Base-by-base conservation (phyloP, 108 stramenopile species). In the Cylindrotheca closterium region DNA sequence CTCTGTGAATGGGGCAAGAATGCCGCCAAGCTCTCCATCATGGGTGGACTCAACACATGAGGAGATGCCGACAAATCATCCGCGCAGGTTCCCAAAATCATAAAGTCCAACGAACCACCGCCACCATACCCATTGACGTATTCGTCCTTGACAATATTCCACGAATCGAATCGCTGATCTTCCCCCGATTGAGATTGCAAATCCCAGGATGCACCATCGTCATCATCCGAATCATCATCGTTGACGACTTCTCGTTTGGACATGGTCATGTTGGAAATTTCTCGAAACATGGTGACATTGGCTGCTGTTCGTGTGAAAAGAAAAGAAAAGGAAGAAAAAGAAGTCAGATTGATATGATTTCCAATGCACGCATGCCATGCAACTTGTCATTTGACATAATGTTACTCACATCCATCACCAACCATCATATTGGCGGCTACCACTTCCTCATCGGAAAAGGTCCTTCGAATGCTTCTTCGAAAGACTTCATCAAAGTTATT, bases 21-120 rank as follows among this genome's bases (percentile, higher is more conserved):
- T 22, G 72, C 70, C 23, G 83, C 73, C 1, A 92, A 60, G 58
- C 84, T 84, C 49, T 92, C 88, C 91, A 92, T 89, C 25, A 92
- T 57, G 5, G 88, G 88, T 0, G 91, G 91, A 49, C 73, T 75
- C 26, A 92, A 71, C 2, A 92, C 91, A 68, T 92, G 91, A 17
- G 91, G 91, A 7, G 62, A 51, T 0, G 85, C 64, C 10, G 61
- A 30, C 8, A 60, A 69, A 47, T 92, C 91, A 47, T 84, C 75
- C 23, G 75, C 81, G 19, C 65, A 68, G 0, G 91, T 92, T 25
- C 91, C 91, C 18, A 92, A 47, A 30, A 92, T 92, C 33, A 53
- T 64, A 78, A 92, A 92, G 4, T 71, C 79, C 18, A 82, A 50
- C 0, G 82, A 76, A 19, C 83, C 83, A n/a, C 75, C 77, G 31